These are phyloP conservation scores for Pichia paraexigua DNA, from an alignment of 805 yeast species.

Conservation along the genomic window DNA sequence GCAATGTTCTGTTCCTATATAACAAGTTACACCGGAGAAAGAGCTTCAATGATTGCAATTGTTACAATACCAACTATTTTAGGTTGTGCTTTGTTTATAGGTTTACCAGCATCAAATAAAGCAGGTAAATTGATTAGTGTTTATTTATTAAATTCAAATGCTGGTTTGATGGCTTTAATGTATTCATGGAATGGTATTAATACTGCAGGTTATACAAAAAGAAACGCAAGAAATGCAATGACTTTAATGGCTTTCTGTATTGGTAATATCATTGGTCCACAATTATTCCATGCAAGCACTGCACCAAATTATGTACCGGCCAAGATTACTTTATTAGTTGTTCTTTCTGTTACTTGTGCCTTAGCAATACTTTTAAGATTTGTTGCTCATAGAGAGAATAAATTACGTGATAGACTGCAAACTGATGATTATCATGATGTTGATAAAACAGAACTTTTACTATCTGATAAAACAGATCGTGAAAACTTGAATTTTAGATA, in stretches of 20 bases:
- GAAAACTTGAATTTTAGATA: not conserved
- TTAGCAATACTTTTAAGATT: not conserved
- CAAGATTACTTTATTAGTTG: conserved; percentile 44
- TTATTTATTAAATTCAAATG: conserved; percentile 23
- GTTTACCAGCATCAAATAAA: conserved; percentile 19
- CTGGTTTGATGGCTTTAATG: conserved; percentile 14
- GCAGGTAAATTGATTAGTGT: conserved; percentile 26
- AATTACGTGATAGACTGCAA: not conserved
- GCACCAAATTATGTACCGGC: conserved; percentile 39
- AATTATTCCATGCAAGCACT: conserved; percentile 39
- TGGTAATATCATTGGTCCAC: conserved; percentile 46
- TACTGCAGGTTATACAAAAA: conserved; percentile 45
- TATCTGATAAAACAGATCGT: not conserved
- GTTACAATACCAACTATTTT: conserved; percentile 13
- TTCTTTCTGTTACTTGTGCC: conserved; percentile 30
- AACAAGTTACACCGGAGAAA: conserved; percentile 36
- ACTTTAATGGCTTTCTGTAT: conserved; percentile 38
- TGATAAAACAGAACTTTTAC: not conserved
- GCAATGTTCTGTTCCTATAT: conserved; percentile 16
- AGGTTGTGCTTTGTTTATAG: conserved; percentile 21
- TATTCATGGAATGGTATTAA: conserved; percentile 28
- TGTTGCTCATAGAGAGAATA: not conserved
- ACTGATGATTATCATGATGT: not conserved
- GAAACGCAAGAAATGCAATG: conserved; percentile 36
- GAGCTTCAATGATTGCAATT: conserved; percentile 11